Conservation (phyloP, 2,329 filamentous ascomycete genomes). For the Paracamarosporium sp. region DNA sequence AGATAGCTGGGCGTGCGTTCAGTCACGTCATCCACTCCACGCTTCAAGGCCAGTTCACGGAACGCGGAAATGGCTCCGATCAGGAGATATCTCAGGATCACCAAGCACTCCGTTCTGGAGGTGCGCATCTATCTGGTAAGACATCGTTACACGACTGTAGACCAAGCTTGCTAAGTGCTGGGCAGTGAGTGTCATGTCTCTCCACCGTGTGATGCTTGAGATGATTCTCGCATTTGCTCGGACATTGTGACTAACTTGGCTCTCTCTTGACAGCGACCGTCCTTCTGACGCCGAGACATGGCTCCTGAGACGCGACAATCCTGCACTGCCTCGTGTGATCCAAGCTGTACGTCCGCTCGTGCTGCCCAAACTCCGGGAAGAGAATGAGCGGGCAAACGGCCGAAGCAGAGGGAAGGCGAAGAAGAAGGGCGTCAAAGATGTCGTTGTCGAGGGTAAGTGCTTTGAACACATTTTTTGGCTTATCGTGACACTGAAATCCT, state of each 20-base stretch:
- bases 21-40: conserved; percentile 2
- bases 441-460: conserved; percentile 75
- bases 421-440: conserved; percentile 88
- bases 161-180: not conserved
- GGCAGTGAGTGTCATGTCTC: not conserved
- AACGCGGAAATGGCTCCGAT: conserved; percentile 72
- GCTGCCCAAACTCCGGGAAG: conserved; percentile 88
- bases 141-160: not conserved
- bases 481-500: not conserved
- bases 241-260: conserved; percentile 1
- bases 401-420: conserved; percentile 64
- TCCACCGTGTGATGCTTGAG: not conserved
- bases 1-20: not conserved
- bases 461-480: not conserved
- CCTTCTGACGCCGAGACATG: conserved; percentile 83
- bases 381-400: conserved; percentile 71
- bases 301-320: conserved; percentile 78
- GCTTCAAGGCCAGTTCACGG: not conserved
- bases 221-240: not conserved
- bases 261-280: conserved; percentile 63
- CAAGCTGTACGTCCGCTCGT: conserved; percentile 84
- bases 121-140: conserved; percentile 82
- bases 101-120: conserved; percentile 93
- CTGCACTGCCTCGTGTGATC: conserved; percentile 82
- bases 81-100: conserved; percentile 88